These are phyloP conservation scores for Sphagnum tenellum DNA, from an alignment of 225 moss, liverwort and hornwort genomes.

Conservation along the genomic window DNA sequence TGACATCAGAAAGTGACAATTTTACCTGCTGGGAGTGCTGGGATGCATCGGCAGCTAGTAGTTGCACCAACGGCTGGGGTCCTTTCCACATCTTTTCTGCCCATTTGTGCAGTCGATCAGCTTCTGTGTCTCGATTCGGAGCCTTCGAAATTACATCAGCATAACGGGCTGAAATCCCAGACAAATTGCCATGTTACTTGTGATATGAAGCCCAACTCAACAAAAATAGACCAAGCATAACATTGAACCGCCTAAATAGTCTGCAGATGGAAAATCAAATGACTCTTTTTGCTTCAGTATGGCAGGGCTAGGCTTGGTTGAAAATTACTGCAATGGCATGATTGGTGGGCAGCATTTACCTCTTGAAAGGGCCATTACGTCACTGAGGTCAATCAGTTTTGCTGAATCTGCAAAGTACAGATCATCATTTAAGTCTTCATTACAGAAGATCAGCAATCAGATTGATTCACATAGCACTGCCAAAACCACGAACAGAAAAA, in stretches of 20 bases:
- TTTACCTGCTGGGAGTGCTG: constrained; percentile 2
- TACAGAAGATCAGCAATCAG: too few species aligned
- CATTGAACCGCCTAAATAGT: background rate
- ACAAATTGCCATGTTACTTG: background rate
- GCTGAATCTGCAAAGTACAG: constrained; percentile 26
- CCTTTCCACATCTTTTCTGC: constrained; percentile 61
- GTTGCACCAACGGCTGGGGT: constrained; percentile 32
- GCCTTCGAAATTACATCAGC: constrained; percentile 50
- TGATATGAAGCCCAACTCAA: background rate
- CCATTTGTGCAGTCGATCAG: constrained; percentile 56
- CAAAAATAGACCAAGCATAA: background rate
- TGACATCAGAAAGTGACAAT: background rate
- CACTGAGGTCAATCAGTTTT: constrained; percentile 43
- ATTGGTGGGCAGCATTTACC: constrained; percentile 22
- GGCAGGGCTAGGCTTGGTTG: too few species aligned
- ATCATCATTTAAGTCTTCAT: background rate
- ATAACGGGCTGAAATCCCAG: constrained; percentile 52
- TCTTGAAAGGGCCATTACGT: constrained; percentile 61
- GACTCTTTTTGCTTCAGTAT: too few species aligned
- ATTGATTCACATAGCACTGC: too few species aligned
- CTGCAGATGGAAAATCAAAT: background rate
- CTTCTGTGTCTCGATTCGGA: constrained; percentile 58
- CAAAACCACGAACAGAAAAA: too few species aligned
- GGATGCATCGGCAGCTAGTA: constrained; percentile 42
- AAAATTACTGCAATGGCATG: too few species aligned